phyloP scores from a whole-genome alignment of 352 stramenopile species.

The Phytopythium vexans region DNA sequence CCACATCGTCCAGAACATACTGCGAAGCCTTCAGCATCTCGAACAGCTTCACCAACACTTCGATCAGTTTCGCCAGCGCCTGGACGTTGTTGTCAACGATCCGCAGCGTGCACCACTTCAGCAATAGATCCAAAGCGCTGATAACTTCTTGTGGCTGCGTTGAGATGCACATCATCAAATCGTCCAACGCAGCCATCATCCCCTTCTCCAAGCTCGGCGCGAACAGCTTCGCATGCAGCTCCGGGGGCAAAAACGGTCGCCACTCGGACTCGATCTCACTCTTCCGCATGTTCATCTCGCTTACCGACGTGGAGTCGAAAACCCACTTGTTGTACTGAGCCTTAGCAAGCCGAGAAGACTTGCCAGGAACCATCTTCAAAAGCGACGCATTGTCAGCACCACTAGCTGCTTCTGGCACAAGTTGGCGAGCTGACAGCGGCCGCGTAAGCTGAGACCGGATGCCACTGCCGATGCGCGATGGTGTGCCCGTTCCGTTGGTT shows the following conservation, averaged over 20 bases:
- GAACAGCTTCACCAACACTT: constrained; percentile 81
- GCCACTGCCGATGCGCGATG: constrained; percentile 6
- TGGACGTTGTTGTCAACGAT: constrained; percentile 89
- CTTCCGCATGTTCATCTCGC: constrained; percentile 69
- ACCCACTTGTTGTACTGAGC: constrained; percentile 83
- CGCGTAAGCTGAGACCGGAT: constrained; percentile 31
- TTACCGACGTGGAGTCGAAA: constrained; percentile 67
- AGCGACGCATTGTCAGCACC: constrained; percentile 24
- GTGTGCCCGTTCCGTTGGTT: constrained; percentile 18
- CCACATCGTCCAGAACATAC: constrained; percentile 79
- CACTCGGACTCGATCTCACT: constrained; percentile 75
- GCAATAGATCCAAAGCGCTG: constrained; percentile 62
- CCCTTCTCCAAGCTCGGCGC: constrained; percentile 75
- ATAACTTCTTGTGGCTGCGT: constrained; percentile 68
- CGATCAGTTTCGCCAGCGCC: constrained; percentile 74
- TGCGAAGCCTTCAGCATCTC: constrained; percentile 60
- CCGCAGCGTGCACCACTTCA: constrained; percentile 85
- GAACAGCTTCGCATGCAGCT: constrained; percentile 80
- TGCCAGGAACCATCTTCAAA: constrained; percentile 67
- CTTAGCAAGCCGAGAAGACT: constrained; percentile 52
- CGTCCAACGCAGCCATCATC: constrained; percentile 77
- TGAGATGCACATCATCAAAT: constrained; percentile 64
- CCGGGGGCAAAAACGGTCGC: constrained; percentile 60
- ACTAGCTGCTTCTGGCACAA: constrained; percentile 10
- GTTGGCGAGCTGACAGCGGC: not conserved